A percentile compares a stretch with the other conserved stretches of the same genome.
Evolutionary conservation across 2,329 filamentous ascomycete species (phyloP).

Genomic region (Xylaria sp.): DNA sequence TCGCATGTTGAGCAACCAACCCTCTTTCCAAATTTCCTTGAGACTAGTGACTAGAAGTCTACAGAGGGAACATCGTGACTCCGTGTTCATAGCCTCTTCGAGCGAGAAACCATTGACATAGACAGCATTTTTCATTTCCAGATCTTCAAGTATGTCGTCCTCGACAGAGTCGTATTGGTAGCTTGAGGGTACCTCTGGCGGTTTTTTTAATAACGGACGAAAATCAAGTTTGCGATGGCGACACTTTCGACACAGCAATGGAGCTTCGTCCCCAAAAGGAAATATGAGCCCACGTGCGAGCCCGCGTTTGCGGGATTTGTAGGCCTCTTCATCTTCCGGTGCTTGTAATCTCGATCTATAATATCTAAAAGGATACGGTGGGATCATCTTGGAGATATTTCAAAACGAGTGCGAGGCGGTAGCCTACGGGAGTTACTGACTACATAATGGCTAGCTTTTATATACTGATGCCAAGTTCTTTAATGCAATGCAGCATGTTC

Average conservation of each 20-base stretch:
- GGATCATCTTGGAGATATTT: background rate
- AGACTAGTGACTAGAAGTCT: background rate
- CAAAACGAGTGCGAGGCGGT: background rate
- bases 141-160: background rate
- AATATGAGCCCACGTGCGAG: constrained; percentile 3
- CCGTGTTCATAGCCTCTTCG: constrained; percentile 1
- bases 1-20: constrained; percentile 20
- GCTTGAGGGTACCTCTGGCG: background rate
- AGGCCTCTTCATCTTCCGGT: background rate
- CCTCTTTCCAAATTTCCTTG: background rate
- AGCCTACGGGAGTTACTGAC: background rate
- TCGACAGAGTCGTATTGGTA: background rate
- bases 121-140: constrained; percentile 18
- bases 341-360: background rate
- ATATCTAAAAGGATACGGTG: constrained; percentile 4
- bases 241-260: constrained; percentile 17
- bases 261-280: background rate
- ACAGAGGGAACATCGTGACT: constrained; percentile 20
- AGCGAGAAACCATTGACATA: constrained; percentile 19
- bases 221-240: constrained; percentile 20
- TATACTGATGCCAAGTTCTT: constrained; percentile 1
- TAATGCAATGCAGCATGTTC: constrained; percentile 7
- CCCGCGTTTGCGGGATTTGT: background rate
- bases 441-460: background rate
- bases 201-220: constrained; percentile 2